Evolutionary conservation across 306 rosid species (phyloP), one percentile per base, ranked within the genome.

Genomic region (Neltuma alba): DNA sequence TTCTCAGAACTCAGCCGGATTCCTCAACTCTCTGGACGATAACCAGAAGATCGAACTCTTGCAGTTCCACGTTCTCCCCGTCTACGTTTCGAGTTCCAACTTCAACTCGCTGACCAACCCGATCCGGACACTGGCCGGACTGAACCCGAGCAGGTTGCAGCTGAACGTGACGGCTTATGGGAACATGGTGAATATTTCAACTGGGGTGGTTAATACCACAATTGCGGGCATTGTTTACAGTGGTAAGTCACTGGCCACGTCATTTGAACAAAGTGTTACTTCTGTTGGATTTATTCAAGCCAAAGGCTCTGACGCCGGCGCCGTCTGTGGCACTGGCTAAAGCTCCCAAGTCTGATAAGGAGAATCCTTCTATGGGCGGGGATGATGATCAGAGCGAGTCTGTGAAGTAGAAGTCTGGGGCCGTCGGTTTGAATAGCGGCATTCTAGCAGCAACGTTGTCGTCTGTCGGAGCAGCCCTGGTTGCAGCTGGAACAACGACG

Each of bases 81-180:
- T 38, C 41, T 88, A 81, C 67, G 82, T 90, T 0, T 83, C 92
- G 0, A 76, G 89, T 34, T 68, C 94, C 13, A 90, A 90, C 77
- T 88, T 90, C 55, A 89, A 90, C 66, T 65, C 94, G 6, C 82
- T 90, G 5, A 87, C 91, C 58, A 88, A 90, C 62, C 91, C 92
- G 0, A 81, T 90, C 25, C 36, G 88, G 61, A 85, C 94, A 38
- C 77, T 88, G 18, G 94, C 92, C 3, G 87, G 92, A 44, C 88
- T 82, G 14, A 79, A 80, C 36, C 87, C 87, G 12, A n/a, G n/a
- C n/a, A n/a, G n/a, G n/a, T n/a, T n/a, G n/a, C n/a, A n/a, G n/a
- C n/a, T n/a, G n/a, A n/a, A n/a, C n/a, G n/a, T n/a, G n/a, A n/a
- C n/a, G n/a, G n/a, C n/a, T n/a, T n/a, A n/a, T n/a, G n/a, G n/a